Evolutionary conservation across 345 rosid species (phyloP).

Genomic region (Salix udensis): DNA sequence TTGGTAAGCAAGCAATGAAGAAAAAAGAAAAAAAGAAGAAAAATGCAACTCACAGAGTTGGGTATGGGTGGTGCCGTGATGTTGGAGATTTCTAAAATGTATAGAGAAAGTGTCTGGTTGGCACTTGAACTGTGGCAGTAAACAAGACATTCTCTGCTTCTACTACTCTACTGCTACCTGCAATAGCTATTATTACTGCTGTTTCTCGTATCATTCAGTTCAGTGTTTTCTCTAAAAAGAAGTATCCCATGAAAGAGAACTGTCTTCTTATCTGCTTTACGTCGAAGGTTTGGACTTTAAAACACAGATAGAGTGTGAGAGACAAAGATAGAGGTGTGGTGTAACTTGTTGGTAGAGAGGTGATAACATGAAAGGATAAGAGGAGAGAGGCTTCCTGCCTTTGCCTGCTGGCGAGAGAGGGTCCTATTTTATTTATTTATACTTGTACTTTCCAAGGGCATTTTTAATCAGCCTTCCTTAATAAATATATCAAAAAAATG

Average conservation of each 20-base stretch:
- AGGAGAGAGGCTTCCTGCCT: conserved; percentile 1
- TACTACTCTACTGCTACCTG: not conserved
- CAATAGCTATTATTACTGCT: not conserved
- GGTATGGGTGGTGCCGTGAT: conserved; percentile 16
- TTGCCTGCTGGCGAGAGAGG: conserved; percentile 2
- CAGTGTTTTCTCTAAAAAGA: not conserved
- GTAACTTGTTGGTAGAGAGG: not conserved
- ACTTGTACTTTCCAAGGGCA: not conserved
- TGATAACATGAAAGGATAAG: conserved; percentile 18
- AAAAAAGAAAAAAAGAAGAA: not conserved
- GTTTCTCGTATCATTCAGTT: conserved; percentile 7
- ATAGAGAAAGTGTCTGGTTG: conserved; percentile 67
- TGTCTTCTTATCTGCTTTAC: not conserved
- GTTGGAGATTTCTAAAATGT: conserved; percentile 50
- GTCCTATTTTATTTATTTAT: not conserved
- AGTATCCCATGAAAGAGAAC: not conserved
- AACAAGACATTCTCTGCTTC: conserved; percentile 59
- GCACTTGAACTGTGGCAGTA: conserved; percentile 89
- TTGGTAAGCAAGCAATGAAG: not conserved
- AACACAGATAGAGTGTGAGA: not conserved
- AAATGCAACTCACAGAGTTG: conserved; percentile 20
- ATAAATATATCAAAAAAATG: too few species aligned
- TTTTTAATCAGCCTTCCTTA: not conserved
- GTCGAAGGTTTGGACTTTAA: not conserved
- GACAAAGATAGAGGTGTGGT: not conserved